Evolutionary conservation across 2,329 filamentous ascomycete genomes (phyloP), one percentile per base, ranked within the genome.

Genomic region (Aspergillus bombycis): DNA sequence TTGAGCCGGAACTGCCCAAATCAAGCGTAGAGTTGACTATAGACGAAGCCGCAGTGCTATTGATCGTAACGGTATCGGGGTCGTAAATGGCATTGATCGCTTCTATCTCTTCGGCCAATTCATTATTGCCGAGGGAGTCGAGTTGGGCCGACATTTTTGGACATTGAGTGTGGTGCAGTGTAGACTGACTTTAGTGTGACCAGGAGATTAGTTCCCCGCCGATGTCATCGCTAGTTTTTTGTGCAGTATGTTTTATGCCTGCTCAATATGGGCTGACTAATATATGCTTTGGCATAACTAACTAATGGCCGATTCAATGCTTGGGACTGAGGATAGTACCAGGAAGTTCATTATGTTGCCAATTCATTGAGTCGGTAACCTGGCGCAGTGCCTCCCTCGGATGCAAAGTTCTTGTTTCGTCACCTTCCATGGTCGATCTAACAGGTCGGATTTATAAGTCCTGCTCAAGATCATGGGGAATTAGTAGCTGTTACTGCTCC

Each of bases 51-150:
- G 63, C 62, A 43, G 65, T 70, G 46, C 65, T 69, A 34, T 69
- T 75, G 46, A 79, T 58, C 19, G 84, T 86, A 76, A 89, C 81
- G 19, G 86, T 89, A 69, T 89, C 85, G 64, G 88, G 83, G 67
- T 86, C 84, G 80, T 91, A 92, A 72, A 91, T 85, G 66, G 81
- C 79, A 65, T 81, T 82, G 66, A 83, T 78, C 26, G 81, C 80
- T 67, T 81, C 79, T 34, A 81, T 77, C 71, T 83, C 81, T 68
- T 83, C 80, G 19, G 76, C 75, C 6, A 83, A 77, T 23, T 82
- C 81, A 58, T 69, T 66, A 23, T 75, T 78, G 57, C 70, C 74
- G 67, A 76, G 55, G 19, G 65, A 59, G 14, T 72, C 70, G 38
- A 72, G 65, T 41, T 64, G 58, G 46, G 72, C 66, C 64, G 66